These are phyloP conservation scores for Penicillium daleae DNA, from an alignment of 495 filamentous ascomycete genomes.

Conservation along the genomic window DNA sequence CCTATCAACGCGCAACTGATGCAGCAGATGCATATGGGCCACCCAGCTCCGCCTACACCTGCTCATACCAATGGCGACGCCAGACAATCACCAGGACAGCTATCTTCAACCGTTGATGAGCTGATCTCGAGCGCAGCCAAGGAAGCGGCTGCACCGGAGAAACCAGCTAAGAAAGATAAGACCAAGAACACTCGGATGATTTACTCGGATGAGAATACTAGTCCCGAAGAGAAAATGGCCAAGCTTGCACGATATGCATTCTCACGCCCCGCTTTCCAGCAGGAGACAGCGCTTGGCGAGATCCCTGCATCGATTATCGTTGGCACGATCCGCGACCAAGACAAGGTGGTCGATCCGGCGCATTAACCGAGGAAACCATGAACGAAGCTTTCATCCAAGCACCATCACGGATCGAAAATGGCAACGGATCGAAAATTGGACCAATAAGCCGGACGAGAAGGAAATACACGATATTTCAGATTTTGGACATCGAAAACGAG, in stretches of 20 bases:
- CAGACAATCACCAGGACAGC: constrained; percentile 31
- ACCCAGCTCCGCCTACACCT: constrained; percentile 40
- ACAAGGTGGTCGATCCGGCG: constrained; percentile 42
- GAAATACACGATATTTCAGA: background rate
- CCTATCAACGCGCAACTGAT: constrained; percentile 61
- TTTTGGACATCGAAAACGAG: background rate
- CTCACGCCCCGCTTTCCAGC: constrained; percentile 50
- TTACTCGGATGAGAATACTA: constrained; percentile 75
- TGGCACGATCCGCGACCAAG: constrained; percentile 40
- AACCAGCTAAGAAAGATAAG: constrained; percentile 67
- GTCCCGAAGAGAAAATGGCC: constrained; percentile 88
- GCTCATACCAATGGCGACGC: constrained; percentile 44
- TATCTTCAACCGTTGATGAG: constrained; percentile 64
- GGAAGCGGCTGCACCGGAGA: constrained; percentile 46
- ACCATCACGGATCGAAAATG: background rate
- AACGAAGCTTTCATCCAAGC: background rate
- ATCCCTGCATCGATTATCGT: constrained; percentile 41
- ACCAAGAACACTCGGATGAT: constrained; percentile 72
- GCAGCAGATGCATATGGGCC: constrained; percentile 67
- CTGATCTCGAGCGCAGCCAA: constrained; percentile 53
- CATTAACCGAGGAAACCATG: constrained; percentile 26
- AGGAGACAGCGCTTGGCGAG: constrained; percentile 44
- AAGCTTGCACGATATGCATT: constrained; percentile 76
- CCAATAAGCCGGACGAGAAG: background rate
- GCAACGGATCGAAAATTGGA: background rate